These are phyloP conservation scores for Erythrophleum ivorense DNA, from an alignment of 331 rosid species.

Conservation along the genomic window DNA sequence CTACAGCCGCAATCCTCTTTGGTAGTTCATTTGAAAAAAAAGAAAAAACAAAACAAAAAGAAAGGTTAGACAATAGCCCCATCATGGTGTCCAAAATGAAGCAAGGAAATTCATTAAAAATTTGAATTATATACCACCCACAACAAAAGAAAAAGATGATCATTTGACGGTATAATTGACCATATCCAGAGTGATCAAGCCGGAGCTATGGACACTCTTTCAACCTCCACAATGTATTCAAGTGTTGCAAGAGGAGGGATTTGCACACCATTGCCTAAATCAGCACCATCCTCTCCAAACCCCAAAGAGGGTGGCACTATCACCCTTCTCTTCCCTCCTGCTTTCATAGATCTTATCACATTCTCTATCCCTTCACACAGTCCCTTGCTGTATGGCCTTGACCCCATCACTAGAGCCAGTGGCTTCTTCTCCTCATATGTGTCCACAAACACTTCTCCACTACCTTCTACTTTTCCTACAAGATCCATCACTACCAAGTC, in stretches of 20 bases:
- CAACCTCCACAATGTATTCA: conserved; percentile 80
- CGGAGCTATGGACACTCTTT: conserved; percentile 86
- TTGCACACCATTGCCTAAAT: conserved; percentile 74
- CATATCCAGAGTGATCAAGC: conserved; percentile 43
- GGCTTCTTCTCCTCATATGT: conserved; percentile 81
- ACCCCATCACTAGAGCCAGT: conserved; percentile 83
- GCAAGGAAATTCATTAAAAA: too few relatives aligned
- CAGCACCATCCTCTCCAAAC: conserved; percentile 84
- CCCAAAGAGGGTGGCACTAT: conserved; percentile 76
- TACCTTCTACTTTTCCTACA: conserved; percentile 56
- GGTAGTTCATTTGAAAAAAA: too few relatives aligned
- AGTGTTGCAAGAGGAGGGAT: conserved; percentile 84
- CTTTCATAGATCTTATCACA: conserved; percentile 73
- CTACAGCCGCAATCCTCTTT: too few relatives aligned
- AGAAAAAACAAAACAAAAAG: too few relatives aligned
- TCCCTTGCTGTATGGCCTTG: conserved; percentile 90
- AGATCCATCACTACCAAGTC: conserved; percentile 83
- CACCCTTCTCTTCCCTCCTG: conserved; percentile 85
- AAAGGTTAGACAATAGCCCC: too few relatives aligned
- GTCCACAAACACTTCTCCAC: conserved; percentile 76
- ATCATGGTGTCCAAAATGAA: too few relatives aligned
- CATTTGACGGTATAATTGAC: too few relatives aligned
- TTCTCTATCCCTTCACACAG: conserved; percentile 89
- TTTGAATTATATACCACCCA: too few relatives aligned
- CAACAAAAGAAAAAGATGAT: background rate